Evolutionary conservation across 2,329 filamentous ascomycete genomes (phyloP), one percentile per base, ranked within the genome.

Genomic region (Didymella lethalis): DNA sequence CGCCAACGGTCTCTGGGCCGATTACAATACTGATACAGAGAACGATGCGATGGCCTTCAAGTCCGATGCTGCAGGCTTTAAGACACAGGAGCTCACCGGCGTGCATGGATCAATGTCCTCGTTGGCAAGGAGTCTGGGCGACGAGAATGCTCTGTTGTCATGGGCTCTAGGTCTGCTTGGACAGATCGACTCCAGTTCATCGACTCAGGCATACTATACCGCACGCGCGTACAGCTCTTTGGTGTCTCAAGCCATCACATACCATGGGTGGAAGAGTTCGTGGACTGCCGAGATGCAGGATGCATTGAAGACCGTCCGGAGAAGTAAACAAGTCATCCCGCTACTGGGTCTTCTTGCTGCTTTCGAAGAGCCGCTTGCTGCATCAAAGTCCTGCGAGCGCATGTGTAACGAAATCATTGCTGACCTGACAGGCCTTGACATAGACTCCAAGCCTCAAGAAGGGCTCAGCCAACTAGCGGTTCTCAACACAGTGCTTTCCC

Each of bases 401-500:
- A 75, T 86, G 51, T 86, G 84, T 68, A 89, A 88, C 66, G 85
- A 88, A 67, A 69, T 88, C 31, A 77, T 89, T 46, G 84, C 86
- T 14, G 84, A 86, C 62, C 76, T 85, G n/a, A 88, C 85, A 2
- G 83, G 81, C 4, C 65, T 83, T n/a, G 80, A 84, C 26, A 68
- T 82, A 12, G 69, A 79, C n/a, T 69, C 78, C 48, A 74, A 80
- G 25, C 66, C 73, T 7, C 66, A 73, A n/a, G 77, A 81, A 63
- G 81, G 76, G 3, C 70, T 87, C 12, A 78, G 75, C 53, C 80
- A 83, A 50, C 71, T 88, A 2, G 75, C 83, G 3, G 64, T 85
- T 11, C 77, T 88, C 18, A 88, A 88, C 64, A 75, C 81, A 28
- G 76, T 88, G 4, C 65, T 87, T 8, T 79, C 77, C 3, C 81